Percentiles rank a stretch among this genome's conserved stretches.
phyloP scores from a whole-genome alignment of 495 filamentous ascomycete species.

The Chlorociboria aeruginascens region DNA sequence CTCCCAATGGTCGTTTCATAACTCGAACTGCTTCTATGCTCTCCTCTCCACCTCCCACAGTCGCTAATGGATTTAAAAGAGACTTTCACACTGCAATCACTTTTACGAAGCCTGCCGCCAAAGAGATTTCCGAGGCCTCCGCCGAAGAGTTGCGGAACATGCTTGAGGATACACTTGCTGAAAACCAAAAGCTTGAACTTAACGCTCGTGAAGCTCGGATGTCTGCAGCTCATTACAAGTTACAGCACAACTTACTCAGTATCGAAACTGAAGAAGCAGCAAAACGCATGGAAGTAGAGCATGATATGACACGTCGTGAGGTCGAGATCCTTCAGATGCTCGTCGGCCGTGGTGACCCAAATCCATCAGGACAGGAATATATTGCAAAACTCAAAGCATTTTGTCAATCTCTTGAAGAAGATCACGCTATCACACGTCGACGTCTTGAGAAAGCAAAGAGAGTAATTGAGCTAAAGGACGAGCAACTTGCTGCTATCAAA shows the following conservation, averaged over 20 bases:
- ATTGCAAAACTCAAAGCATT: conserved; percentile 34
- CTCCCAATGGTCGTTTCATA: conserved; percentile 28
- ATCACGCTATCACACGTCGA: conserved; percentile 49
- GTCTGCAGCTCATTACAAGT: conserved; percentile 79
- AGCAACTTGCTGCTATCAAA: conserved; percentile 48
- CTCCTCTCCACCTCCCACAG: conserved; percentile 46
- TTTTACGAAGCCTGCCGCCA: conserved; percentile 41
- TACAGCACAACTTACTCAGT: conserved; percentile 78
- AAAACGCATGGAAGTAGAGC: conserved; percentile 83
- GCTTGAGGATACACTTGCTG: conserved; percentile 38
- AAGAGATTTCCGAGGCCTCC: conserved; percentile 52
- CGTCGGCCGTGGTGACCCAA: conserved; percentile 2
- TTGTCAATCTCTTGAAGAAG: conserved; percentile 48
- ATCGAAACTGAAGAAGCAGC: conserved; percentile 80
- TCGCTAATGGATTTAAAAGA: conserved; percentile 36
- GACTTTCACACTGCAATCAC: conserved; percentile 36
- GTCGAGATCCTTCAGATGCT: conserved; percentile 64
- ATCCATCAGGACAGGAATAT: conserved; percentile 33
- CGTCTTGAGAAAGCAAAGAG: conserved; percentile 62
- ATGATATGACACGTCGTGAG: conserved; percentile 83
- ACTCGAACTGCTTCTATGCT: conserved; percentile 29
- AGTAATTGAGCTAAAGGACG: conserved; percentile 53
- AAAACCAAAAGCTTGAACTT: conserved; percentile 45
- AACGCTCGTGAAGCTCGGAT: conserved; percentile 56
- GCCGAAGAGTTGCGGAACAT: conserved; percentile 44